Base-by-base conservation (phyloP, 2,329 filamentous ascomycete genomes). In the Metarhizium humberi region DNA sequence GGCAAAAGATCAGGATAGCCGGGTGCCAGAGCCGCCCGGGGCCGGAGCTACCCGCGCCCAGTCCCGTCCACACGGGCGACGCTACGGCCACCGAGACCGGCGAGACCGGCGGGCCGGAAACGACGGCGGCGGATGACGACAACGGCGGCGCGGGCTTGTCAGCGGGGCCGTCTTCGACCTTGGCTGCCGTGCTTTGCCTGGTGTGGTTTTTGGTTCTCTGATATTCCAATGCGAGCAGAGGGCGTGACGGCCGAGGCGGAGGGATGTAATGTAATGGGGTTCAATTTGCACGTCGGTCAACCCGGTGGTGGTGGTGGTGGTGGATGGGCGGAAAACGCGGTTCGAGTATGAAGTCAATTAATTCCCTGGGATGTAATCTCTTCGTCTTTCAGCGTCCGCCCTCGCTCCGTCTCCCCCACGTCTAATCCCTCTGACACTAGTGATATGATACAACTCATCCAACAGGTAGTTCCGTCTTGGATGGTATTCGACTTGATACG, bases 1-100 rank as follows among this genome's bases (percentile, higher is more conserved):
- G 67, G 67, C 60, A 63, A 54, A 62, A 64, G 45, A 61, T 70
- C 43, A 54, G 60, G 16, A 59, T 70, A 56, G 53, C 59, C 3
- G 67, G 66, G 2, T 67, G 67, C 50, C 54, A 61, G 58, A 59
- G 58, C 50, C 59, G 60, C n/a, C 57, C 57, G 3, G 60, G 59
- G 6, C 25, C 53, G 11, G 43, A 50, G 36, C 45, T 55, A 20
- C 53, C 54, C 16, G 48, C 51, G 2, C 55, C 55, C 18, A 54
- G 55, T 36, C 55, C 51, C 29, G 52, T 56, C 3, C 50, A 49
- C 47, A 60, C 55, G 4, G 55, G 50, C 4, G 52, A 55, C 11
- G 53, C 47, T 4, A 30, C 29, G 6, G 38, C 58, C 25, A 48
- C 20, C 6, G 40, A 58, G 45, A 57, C 55, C 6, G 38, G 32